A percentile compares a stretch with the other conserved stretches of the same genome.
phyloP scores from a whole-genome alignment of 208 protist genomes.

The Acanthamoeba castellanii region DNA sequence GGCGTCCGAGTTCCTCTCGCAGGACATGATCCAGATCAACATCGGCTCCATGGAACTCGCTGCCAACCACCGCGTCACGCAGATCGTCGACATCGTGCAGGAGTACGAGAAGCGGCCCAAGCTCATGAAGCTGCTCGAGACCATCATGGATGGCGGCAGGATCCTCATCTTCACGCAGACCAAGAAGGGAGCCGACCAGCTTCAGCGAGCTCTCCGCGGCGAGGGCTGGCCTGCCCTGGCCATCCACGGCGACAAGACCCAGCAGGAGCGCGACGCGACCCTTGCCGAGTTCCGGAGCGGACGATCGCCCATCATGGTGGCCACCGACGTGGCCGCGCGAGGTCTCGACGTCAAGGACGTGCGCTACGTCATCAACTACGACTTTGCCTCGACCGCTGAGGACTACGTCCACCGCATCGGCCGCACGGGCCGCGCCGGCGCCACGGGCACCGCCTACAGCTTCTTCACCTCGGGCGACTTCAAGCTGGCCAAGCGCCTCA shows the following conservation, averaged over 20 bases:
- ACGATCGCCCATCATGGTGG: conserved; percentile 82
- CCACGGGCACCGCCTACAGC: conserved; percentile 64
- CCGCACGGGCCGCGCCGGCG: neutral
- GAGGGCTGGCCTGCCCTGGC: conserved; percentile 27
- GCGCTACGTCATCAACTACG: conserved; percentile 86
- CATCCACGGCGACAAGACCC: conserved; percentile 86
- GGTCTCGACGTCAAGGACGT: conserved; percentile 84
- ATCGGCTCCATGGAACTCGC: conserved; percentile 77
- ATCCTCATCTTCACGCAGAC: conserved; percentile 84
- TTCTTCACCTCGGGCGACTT: conserved; percentile 23
- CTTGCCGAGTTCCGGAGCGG: conserved; percentile 78
- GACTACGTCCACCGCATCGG: conserved; percentile 81
- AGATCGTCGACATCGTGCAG: conserved; percentile 81
- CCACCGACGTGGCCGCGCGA: conserved; percentile 86
- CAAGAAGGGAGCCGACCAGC: conserved; percentile 76
- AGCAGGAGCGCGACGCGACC: conserved; percentile 79
- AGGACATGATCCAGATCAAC: conserved; percentile 80
- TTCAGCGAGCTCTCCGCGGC: conserved; percentile 69
- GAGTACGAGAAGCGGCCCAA: conserved; percentile 80
- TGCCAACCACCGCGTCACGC: conserved; percentile 81
- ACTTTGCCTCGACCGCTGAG: conserved; percentile 79
- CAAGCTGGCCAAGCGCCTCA: conserved; percentile 24
- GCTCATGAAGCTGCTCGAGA: conserved; percentile 73
- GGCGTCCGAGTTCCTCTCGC: conserved; percentile 75
- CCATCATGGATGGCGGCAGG: conserved; percentile 73